Conservation (phyloP, 176 grass and related monocot genomes). For the Carex cristatella region DNA sequence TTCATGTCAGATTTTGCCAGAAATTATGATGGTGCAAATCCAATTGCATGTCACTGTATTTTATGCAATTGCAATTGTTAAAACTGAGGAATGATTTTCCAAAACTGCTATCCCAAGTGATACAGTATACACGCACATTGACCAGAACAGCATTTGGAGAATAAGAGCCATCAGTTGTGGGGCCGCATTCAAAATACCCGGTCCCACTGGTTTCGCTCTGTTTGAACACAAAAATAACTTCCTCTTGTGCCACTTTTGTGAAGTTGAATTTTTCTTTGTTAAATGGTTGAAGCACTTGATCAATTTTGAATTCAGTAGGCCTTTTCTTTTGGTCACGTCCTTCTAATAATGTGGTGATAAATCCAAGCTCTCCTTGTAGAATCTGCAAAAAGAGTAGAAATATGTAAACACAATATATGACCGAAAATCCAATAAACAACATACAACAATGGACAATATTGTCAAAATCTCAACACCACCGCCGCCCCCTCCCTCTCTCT, state of each 20-base stretch:
- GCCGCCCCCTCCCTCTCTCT: not conserved
- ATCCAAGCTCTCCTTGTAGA: conserved; percentile 52
- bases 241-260: conserved; percentile 79
- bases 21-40: not conserved
- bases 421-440: not conserved
- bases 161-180: conserved; percentile 17
- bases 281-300: conserved; percentile 78
- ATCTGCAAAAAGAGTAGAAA: conserved; percentile 28
- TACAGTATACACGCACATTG: conserved; percentile 37
- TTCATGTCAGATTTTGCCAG: not conserved
- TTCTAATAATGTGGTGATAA: conserved; percentile 62
- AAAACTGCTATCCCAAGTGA: conserved; percentile 11
- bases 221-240: conserved; percentile 70
- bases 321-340: conserved; percentile 85
- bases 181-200: conserved; percentile 21
- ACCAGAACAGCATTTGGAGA: conserved; percentile 52
- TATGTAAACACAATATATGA: not conserved
- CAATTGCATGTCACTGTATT: not conserved
- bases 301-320: conserved; percentile 72
- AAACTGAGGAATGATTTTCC: not conserved
- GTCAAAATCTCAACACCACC: not conserved
- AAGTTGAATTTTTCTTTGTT: conserved; percentile 84
- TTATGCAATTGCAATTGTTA: not conserved
- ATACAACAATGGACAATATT: not conserved
- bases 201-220: conserved; percentile 34